phyloP scores from a whole-genome alignment of 306 rosid genomes.

The Gastrolobium bilobum region DNA sequence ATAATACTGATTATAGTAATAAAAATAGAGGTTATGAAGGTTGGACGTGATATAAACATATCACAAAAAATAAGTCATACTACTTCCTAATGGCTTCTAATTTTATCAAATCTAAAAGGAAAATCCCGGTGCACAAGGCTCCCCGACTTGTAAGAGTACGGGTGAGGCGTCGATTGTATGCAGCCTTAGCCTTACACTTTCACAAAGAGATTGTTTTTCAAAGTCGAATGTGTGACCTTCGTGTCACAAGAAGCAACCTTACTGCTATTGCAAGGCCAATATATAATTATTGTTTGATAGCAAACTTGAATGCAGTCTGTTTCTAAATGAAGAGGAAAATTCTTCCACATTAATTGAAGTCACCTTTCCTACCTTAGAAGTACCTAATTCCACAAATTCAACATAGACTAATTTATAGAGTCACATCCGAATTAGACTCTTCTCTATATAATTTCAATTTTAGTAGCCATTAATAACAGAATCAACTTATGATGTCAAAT shows the following conservation, averaged over 20 bases:
- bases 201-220: too few species aligned
- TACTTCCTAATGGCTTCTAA: background rate
- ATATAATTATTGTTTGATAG: background rate
- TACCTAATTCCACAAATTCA: conserved; percentile 3
- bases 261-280: too few species aligned
- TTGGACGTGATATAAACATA: background rate
- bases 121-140: too few species aligned
- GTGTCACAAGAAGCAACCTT: too few species aligned
- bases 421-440: background rate
- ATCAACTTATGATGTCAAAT: background rate
- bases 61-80: background rate
- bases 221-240: too few species aligned
- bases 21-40: conserved; percentile 7
- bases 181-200: too few species aligned
- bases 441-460: background rate
- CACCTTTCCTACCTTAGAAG: background rate
- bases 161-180: too few species aligned
- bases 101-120: too few species aligned
- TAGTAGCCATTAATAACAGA: background rate
- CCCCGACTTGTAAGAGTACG: too few species aligned
- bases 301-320: conserved; percentile 15
- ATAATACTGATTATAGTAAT: background rate
- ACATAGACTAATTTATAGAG: background rate
- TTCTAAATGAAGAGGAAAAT: background rate
- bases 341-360: background rate